Evolutionary conservation across 805 yeast species (phyloP).

Genomic region (Yamadazyma takamatsuzukensis): DNA sequence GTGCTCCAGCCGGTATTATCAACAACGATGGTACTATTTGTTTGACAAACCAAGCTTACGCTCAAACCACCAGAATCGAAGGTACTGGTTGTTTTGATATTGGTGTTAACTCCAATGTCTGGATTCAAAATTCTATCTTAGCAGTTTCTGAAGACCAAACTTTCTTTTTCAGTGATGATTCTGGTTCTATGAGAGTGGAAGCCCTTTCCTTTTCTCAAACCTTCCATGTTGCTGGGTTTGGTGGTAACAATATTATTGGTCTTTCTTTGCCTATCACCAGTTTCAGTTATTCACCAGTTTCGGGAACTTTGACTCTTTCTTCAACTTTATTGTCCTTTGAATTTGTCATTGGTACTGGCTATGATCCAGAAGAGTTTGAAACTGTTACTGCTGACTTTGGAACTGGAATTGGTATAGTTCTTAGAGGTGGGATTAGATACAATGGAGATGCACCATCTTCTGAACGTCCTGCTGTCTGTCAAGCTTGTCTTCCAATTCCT

Average conservation of each 20-base stretch:
- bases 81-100: constrained; percentile 20
- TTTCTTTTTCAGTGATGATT: constrained; percentile 15
- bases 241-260: constrained; percentile 20
- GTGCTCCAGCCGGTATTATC: constrained; percentile 13
- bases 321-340: neutral
- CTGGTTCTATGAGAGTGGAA: constrained; percentile 14
- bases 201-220: constrained; percentile 13
- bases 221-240: constrained; percentile 15
- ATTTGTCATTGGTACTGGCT: constrained; percentile 6
- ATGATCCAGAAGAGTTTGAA: constrained; percentile 1
- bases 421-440: neutral
- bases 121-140: constrained; percentile 4
- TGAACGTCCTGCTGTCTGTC: neutral
- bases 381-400: constrained; percentile 2
- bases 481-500: no score
- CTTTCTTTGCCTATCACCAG: constrained; percentile 1
- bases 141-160: constrained; percentile 12
- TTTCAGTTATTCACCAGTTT: neutral
- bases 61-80: constrained; percentile 13
- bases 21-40: constrained; percentile 22
- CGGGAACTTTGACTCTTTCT: constrained; percentile 1
- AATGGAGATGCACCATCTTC: neutral
- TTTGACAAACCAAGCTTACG: constrained; percentile 17
- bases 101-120: constrained; percentile 9
- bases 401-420: neutral